Base-by-base conservation (phyloP, 2,329 filamentous ascomycete species). In the Atkinsonella texensis region DNA sequence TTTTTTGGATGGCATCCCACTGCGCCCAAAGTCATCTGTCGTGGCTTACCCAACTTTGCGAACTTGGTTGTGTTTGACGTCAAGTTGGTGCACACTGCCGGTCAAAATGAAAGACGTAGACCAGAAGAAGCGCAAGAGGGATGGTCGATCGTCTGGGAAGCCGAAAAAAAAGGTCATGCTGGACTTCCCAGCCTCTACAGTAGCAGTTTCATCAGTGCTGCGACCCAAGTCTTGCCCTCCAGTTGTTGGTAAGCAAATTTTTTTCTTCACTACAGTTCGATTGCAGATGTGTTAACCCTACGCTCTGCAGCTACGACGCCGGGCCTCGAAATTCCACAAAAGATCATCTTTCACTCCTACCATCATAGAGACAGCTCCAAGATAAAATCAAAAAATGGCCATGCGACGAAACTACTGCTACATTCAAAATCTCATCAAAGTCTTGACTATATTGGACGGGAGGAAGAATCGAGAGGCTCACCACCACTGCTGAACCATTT, bases 371-470 rank as follows among this genome's bases (percentile, higher is more conserved):
- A 62, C 57, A 63, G 57, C 31, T 53, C 62, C 35, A 62, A 57
- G 55, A 58, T 62, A 56, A 66, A 66, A 55, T 65, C 65, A 55
- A 70, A 70, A 58, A 66, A 70, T 52, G 63, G 68, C n/a, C 58
- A 59, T 60, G 55, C 66, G 59, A 57, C 71, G 50, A 76, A 79
- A 58, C 67, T 84, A 12, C 61, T 83, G 0, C 67, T 84, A 43
- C 77, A 83, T 61, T 81, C 80, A 9, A 72, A 72, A 4, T 69
- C 69, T 45, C 78, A 84, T 63, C 72, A 67, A 32, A 79, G 72
- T 41, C 63, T 85, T 40, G 76, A 83, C 59, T 84, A 82, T 58
- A 81, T 73, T 6, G 80, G 71, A 31, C 73, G 74, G 52, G 78
- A 83, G 60, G 69, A 69, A 42, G 61, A 61, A 2, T 32, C 58